Evolutionary conservation across 2,329 filamentous ascomycete species (phyloP).

Genomic region (Arthrinium puccinioides): DNA sequence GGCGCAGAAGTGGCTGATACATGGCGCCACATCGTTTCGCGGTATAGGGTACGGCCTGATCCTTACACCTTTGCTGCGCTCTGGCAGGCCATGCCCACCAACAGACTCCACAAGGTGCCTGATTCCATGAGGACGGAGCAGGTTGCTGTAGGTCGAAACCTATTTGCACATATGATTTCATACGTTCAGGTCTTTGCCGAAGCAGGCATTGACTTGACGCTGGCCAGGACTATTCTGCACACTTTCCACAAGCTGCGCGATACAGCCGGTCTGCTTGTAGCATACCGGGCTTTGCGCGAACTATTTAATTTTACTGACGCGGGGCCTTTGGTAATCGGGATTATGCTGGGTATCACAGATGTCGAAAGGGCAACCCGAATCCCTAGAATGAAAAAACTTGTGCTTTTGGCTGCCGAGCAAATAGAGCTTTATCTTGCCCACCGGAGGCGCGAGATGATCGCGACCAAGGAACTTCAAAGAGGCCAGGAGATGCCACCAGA

Average conservation of each 20-base stretch:
- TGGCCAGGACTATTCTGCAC: slow-evolving; percentile 42
- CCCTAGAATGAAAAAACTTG: slow-evolving; percentile 28
- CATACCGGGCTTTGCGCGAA: slow-evolving; percentile 34
- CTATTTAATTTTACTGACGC: slow-evolving; percentile 36
- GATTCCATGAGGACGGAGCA: slow-evolving; percentile 22
- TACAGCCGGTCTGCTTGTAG: slow-evolving; percentile 35
- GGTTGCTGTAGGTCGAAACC: slow-evolving; percentile 26
- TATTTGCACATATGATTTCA: slow-evolving; percentile 43
- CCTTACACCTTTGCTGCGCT: slow-evolving; percentile 62
- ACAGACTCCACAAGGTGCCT: slow-evolving; percentile 33
- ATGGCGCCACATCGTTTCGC: slow-evolving; percentile 45
- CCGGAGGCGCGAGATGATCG: slow-evolving; percentile 15
- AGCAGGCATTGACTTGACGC: slow-evolving; percentile 35
- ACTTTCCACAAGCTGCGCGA: slow-evolving; percentile 41
- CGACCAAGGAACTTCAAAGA: slow-evolving; percentile 18
- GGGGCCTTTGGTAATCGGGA: slow-evolving; percentile 38
- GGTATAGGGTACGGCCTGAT: slow-evolving; percentile 49
- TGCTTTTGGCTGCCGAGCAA: slow-evolving; percentile 33
- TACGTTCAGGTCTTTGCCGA: slow-evolving; percentile 37
- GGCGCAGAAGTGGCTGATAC: slow-evolving; percentile 45
- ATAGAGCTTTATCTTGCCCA: slow-evolving; percentile 31
- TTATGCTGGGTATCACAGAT: slow-evolving; percentile 36
- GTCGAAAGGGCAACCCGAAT: slow-evolving; percentile 31
- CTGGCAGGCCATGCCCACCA: slow-evolving; percentile 52
- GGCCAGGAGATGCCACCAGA: slow-evolving; percentile 26